These are phyloP conservation scores for Aspergillus olivimuriae DNA, from an alignment of 495 filamentous ascomycete genomes.

Conservation along the genomic window DNA sequence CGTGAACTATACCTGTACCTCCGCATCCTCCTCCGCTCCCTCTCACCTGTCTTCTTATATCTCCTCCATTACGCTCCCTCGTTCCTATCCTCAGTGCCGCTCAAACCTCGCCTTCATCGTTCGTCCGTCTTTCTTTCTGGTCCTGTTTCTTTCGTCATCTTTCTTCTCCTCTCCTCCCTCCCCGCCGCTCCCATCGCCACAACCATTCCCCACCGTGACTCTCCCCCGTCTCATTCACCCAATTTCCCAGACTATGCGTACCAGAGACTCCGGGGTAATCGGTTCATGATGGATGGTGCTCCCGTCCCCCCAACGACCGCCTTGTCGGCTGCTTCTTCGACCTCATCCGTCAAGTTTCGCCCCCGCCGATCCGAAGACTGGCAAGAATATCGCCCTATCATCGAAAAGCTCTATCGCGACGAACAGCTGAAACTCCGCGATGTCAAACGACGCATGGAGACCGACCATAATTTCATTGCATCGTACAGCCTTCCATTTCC, in stretches of 20 bases:
- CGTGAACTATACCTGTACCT: too few species aligned
- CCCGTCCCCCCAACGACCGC: slow-evolving; percentile 21
- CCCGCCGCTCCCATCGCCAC: slow-evolving; percentile 1
- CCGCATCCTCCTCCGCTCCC: too few species aligned
- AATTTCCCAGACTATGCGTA: slow-evolving; percentile 15
- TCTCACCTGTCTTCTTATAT: too few species aligned
- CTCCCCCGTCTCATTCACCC: background rate
- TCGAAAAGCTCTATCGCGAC: slow-evolving; percentile 37
- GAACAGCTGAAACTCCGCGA: slow-evolving; percentile 38
- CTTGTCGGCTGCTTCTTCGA: slow-evolving; percentile 11
- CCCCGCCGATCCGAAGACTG: slow-evolving; percentile 40
- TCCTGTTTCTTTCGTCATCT: slow-evolving; percentile 1
- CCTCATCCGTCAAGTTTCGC: slow-evolving; percentile 23
- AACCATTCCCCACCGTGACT: background rate
- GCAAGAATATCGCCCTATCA: slow-evolving; percentile 34
- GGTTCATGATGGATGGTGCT: slow-evolving; percentile 22
- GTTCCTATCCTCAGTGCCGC: too few species aligned
- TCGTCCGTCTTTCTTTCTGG: background rate
- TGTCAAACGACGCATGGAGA: slow-evolving; percentile 39
- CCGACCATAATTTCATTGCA: slow-evolving; percentile 35
- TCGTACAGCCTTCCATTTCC: slow-evolving; percentile 27
- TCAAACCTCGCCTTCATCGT: too few species aligned
- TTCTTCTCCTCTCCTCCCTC: slow-evolving; percentile 2
- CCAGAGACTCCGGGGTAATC: slow-evolving; percentile 3
- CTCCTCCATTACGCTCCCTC: too few species aligned